Evolutionary conservation across 805 yeast species (phyloP).

Genomic region (Wickerhamomyces tratensis): DNA sequence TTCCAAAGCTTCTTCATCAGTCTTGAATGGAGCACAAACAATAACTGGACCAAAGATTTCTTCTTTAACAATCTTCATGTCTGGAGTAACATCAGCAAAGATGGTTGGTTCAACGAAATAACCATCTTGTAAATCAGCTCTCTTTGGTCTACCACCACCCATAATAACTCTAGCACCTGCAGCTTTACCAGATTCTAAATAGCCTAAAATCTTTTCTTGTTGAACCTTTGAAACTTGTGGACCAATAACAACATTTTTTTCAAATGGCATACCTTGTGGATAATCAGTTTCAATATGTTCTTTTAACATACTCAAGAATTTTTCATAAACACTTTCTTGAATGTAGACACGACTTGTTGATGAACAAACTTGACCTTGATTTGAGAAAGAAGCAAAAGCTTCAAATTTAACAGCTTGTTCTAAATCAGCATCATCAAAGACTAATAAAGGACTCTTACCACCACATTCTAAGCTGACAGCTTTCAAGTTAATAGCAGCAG

Average conservation of each 20-base stretch:
- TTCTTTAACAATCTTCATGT: constrained; percentile 33
- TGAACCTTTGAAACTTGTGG: constrained; percentile 46
- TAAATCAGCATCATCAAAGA: constrained; percentile 37
- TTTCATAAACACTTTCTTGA: constrained; percentile 45
- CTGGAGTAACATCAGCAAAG: constrained; percentile 31
- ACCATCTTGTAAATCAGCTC: constrained; percentile 19
- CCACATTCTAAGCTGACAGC: constrained; percentile 42
- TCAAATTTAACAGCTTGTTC: constrained; percentile 42
- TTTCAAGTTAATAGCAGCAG: constrained; percentile 34
- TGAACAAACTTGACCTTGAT: constrained; percentile 57
- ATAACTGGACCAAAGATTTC: constrained; percentile 48
- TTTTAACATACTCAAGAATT: constrained; percentile 32
- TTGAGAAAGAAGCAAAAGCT: constrained; percentile 45
- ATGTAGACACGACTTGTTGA: constrained; percentile 53
- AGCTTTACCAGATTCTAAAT: constrained; percentile 37
- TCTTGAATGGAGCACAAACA: constrained; percentile 30
- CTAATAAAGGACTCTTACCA: constrained; percentile 39
- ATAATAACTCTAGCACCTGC: constrained; percentile 42
- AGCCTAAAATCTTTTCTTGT: constrained; percentile 34
- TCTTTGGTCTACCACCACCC: constrained; percentile 31
- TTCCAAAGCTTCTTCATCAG: constrained; percentile 32
- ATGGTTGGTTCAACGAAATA: constrained; percentile 38
- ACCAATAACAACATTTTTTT: constrained; percentile 33
- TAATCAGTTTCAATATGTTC: constrained; percentile 24
- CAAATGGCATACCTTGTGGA: constrained; percentile 36